Base-by-base conservation (phyloP, 106 monocot species). In the Apostasia shenzhenica region DNA sequence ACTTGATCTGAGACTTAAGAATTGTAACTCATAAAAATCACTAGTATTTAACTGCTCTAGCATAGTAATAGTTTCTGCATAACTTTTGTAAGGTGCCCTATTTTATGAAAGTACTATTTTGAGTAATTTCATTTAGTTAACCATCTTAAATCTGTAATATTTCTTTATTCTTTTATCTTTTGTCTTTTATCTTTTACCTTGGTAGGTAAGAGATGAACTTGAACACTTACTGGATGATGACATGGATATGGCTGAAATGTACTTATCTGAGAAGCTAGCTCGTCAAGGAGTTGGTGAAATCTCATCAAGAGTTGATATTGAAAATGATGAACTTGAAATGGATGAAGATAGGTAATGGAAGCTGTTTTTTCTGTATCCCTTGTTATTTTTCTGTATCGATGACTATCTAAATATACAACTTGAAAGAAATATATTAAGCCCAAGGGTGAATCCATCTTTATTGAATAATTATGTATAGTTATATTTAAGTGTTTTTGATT, bases 221-320 rank as follows among this genome's bases (percentile, higher is more conserved):
- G 94, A 95, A 71, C 94, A 91, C 68, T 63, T 95, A 54, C 59
- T 95, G 76, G 91, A 95, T 76, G 91, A 95, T 83, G 94, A 95
- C 77, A 84, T 80, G 83, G 94, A 95, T 71, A 95, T 95, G 94
- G 91, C 94, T 38, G 94, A 95, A 78, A 95, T 95, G 94, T 86
- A 91, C 61, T 81, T 95, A 45, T 91, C 94, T 40, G 77, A 91
- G 39, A 95, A 95, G 77, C 83, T 88, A 55, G 59, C 42, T 63
- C 9, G 4, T 48, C 77, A 78, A 49, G 69, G 37, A 55, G 59
- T 69, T 63, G 54, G 56, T 49, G 85, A 81, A 37, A 63, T 57
- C 5, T 73, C 71, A 58, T 67, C 44, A 39, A 76, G 71, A 66
- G 48, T 62, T 61, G 72, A 78, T 72, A 12, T 62, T 26, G 42